Evolutionary conservation across 2,329 filamentous ascomycete genomes (phyloP).

Genomic region (Calonectria crousiana): DNA sequence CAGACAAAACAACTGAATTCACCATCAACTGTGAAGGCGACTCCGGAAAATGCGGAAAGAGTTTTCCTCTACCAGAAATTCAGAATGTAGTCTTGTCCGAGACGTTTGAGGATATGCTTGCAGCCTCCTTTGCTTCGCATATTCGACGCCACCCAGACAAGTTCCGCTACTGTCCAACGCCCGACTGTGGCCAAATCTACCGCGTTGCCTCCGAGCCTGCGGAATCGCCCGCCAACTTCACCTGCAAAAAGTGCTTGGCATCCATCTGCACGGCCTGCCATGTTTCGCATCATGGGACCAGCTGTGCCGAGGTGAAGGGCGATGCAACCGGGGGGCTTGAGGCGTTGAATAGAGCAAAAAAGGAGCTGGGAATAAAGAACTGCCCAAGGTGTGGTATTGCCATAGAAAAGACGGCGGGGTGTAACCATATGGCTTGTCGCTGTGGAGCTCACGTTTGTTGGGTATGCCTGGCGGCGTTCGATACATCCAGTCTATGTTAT

Average conservation of each 20-base stretch:
- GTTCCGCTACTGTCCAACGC: conserved; percentile 15
- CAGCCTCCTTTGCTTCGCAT: conserved; percentile 3
- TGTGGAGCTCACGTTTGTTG: conserved; percentile 62
- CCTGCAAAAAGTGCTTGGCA: conserved; percentile 52
- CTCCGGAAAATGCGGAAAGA: neutral
- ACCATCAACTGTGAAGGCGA: neutral
- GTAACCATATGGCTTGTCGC: conserved; percentile 60
- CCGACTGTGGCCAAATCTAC: conserved; percentile 12
- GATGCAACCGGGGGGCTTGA: conserved; percentile 38
- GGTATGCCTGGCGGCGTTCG: conserved; percentile 56
- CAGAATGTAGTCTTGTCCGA: neutral
- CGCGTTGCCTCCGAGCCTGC: neutral
- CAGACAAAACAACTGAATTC: neutral
- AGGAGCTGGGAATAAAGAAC: conserved; percentile 51
- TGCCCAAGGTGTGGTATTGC: conserved; percentile 55
- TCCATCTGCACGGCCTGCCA: conserved; percentile 52
- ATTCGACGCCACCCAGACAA: conserved; percentile 1
- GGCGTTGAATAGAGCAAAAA: conserved; percentile 47
- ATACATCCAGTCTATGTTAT: neutral
- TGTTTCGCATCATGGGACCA: conserved; percentile 47
- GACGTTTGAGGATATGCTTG: neutral
- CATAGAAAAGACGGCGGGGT: conserved; percentile 59
- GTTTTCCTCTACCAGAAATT: neutral
- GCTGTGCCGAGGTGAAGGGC: conserved; percentile 50
- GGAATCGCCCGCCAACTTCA: conserved; percentile 29